Conservation (phyloP, 2,329 filamentous ascomycete species). For the Trichoderma sp. region DNA sequence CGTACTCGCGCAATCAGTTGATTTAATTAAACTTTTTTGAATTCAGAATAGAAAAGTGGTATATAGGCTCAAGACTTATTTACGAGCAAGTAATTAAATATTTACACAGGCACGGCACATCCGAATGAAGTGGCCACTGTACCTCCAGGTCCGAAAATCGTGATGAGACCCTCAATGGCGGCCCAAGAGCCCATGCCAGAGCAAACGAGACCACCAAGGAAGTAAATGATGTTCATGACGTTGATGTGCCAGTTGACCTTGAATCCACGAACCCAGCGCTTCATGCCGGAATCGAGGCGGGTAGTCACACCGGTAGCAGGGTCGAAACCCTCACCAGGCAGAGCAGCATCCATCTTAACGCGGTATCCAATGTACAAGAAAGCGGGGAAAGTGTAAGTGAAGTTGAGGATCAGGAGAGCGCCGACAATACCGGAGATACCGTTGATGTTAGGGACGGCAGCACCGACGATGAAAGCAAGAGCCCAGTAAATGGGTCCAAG, state of each 20-base stretch:
- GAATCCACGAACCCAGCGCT: conserved; percentile 22
- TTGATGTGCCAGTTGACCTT: conserved; percentile 24
- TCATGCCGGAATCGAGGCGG: conserved; percentile 1
- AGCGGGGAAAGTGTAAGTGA: conserved; percentile 25
- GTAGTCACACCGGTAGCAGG: conserved; percentile 18
- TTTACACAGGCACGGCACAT: conserved; percentile 22
- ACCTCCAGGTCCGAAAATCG: conserved; percentile 20
- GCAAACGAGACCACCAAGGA: conserved; percentile 21
- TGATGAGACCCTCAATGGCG: conserved; percentile 14
- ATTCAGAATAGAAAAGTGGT: conserved; percentile 11
- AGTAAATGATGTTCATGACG: conserved; percentile 17
- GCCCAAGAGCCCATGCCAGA: conserved; percentile 21
- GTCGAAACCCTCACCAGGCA: conserved; percentile 22
- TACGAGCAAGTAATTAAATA: conserved; percentile 23
- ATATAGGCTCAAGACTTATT: conserved; percentile 20
- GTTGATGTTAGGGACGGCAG: conserved; percentile 24
- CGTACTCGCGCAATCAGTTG: not conserved
- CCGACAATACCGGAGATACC: conserved; percentile 22
- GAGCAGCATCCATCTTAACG: conserved; percentile 2
- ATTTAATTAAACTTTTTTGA: not conserved
- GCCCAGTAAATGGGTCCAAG: conserved; percentile 25
- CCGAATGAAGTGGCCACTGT: conserved; percentile 23
- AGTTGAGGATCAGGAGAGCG: conserved; percentile 25
- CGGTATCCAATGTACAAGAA: conserved; percentile 25
- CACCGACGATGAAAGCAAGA: conserved; percentile 23